These are phyloP conservation scores for Ustilago cynodontis DNA, from an alignment of 1,284 basidiomycete genomes.

Conservation along the genomic window DNA sequence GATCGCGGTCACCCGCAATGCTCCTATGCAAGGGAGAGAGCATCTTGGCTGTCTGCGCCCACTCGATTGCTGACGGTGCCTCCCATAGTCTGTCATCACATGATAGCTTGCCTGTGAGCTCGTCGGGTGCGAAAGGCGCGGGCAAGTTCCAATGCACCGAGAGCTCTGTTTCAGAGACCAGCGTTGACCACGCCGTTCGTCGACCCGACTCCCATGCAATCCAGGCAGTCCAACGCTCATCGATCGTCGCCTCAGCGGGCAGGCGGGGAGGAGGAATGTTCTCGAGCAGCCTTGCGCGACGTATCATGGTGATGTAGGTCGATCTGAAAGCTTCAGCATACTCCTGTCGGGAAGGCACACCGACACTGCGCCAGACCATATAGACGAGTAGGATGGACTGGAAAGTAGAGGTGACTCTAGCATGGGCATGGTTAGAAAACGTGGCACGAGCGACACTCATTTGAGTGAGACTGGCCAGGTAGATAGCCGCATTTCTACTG, in stretches of 20 bases:
- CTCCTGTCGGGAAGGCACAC: conserved; percentile 24
- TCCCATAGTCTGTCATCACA: conserved; percentile 28
- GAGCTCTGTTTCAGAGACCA: conserved; percentile 28
- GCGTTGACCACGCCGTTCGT: conserved; percentile 22
- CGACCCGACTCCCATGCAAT: conserved; percentile 18
- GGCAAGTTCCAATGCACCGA: conserved; percentile 29
- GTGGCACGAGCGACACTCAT: conserved; percentile 18
- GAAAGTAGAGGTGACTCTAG: conserved; percentile 22
- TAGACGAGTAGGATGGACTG: conserved; percentile 22
- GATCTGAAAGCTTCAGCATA: conserved; percentile 27
- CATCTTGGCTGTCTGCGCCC: conserved; percentile 18
- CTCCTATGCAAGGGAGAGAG: not conserved
- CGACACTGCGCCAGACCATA: conserved; percentile 30
- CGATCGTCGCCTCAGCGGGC: conserved; percentile 8
- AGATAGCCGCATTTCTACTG: conserved; percentile 21
- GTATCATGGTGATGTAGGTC: conserved; percentile 28
- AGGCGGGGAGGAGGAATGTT: conserved; percentile 21
- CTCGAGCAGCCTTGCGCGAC: conserved; percentile 26
- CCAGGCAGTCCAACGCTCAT: conserved; percentile 31
- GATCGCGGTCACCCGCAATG: not conserved
- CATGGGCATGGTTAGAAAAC: conserved; percentile 6
- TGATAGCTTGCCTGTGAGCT: conserved; percentile 23
- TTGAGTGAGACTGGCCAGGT: conserved; percentile 19
- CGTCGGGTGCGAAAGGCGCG: conserved; percentile 17
- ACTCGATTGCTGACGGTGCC: conserved; percentile 19